Evolutionary conservation across 1,284 basidiomycete species (phyloP), one percentile per base, ranked within the genome.

Genomic region (Irpex sp.): DNA sequence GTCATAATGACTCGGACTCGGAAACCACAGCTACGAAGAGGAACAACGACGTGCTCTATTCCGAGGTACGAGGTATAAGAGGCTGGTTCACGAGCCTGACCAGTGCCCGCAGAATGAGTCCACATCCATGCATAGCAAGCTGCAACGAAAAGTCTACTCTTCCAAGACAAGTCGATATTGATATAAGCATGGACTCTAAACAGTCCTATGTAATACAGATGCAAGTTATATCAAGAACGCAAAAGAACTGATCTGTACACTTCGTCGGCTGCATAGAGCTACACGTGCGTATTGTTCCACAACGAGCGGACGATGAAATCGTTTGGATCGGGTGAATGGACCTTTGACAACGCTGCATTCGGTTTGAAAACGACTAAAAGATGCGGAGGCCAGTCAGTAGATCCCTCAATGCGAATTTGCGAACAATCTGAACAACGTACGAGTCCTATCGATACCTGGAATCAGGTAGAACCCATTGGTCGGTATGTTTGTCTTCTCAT

Each of bases 381-480:
- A 51, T 55, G 59, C 21, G 59, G n/a, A 38, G 49, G 4, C 56
- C 7, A n/a, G 26, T 17, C 15, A 52, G 51, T 8, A 59, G 11
- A 47, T 47, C 40, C 40, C n/a, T 11, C 40, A 38, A 48, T 15
- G 13, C 37, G 19, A 40, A 58, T 26, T 49, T 21, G 17, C 40
- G 37, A 52, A 6, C 8, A 52, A 56, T 48, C 38, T 38, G 61
- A 74, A 69, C 66, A 7, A 70, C 76, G 69, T 67, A 84, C 84
- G 67, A 26, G 79, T 85, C 9, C 81, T 78, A 58, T 82, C 79
- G 26, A 78, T 76, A 0, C 83, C 82, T 5, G 84, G 83, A 38
- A 85, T 70, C 6, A 85, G 78, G 68, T 81, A 85, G 69, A 84
- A 85, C 3, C 82, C 84, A 65, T 86, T 85, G 7, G 75, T 73